A percentile compares a stretch with the other conserved stretches of the same genome.
Conservation (phyloP, 306 rosid genomes). For the Trifolium dubium region DNA sequence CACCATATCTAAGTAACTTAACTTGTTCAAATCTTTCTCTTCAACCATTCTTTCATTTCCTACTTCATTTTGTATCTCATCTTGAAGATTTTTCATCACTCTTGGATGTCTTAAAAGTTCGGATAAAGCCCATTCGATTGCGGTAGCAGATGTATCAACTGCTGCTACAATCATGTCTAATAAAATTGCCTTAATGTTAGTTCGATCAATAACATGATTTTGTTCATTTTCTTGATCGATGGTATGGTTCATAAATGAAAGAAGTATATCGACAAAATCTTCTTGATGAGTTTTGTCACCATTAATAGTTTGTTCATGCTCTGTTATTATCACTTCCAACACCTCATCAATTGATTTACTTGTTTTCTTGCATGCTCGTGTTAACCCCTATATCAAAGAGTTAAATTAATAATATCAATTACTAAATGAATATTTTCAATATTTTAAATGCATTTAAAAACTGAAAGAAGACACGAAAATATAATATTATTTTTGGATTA, state of each 20-base stretch:
- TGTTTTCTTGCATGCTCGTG: not conserved
- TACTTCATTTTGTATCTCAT: constrained; percentile 4
- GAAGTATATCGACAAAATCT: not conserved
- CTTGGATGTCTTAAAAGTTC: not conserved
- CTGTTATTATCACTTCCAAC: not conserved
- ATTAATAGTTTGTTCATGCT: not conserved
- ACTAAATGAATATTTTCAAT: too few relatives aligned
- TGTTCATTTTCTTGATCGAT: not conserved
- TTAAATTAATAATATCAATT: not conserved
- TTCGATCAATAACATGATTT: not conserved
- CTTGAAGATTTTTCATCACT: constrained; percentile 4
- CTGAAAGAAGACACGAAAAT: too few relatives aligned
- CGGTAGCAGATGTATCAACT: not conserved
- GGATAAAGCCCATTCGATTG: not conserved
- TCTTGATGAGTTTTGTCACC: not conserved
- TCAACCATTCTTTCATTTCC: not conserved
- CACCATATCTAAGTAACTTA: not conserved
- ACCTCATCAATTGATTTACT: constrained; percentile 1
- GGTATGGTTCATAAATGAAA: constrained; percentile 1
- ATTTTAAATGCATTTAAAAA: too few relatives aligned
- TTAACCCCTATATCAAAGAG: not conserved
- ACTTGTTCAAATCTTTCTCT: not conserved
- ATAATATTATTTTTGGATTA: too few relatives aligned
- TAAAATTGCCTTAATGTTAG: not conserved
- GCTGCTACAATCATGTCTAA: not conserved